A percentile compares a stretch with the other conserved stretches of the same genome.
Evolutionary conservation across 1,284 basidiomycete species (phyloP).

Genomic region (Meira nashicola): DNA sequence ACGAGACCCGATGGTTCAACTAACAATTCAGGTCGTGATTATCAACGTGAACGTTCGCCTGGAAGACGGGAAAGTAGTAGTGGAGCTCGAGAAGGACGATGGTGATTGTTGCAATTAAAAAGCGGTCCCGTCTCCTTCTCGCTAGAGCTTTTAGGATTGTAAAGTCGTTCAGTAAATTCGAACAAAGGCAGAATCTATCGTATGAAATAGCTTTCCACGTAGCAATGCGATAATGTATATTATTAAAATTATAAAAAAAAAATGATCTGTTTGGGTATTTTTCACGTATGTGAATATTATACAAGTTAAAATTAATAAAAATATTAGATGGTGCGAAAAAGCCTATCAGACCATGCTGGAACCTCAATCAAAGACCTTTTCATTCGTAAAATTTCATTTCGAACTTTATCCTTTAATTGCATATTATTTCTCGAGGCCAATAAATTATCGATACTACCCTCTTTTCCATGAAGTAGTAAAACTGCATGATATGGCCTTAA

Average conservation of each 20-base stretch:
- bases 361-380: constrained; percentile 18
- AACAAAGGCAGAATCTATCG: background rate
- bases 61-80: background rate
- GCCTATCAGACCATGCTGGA: background rate
- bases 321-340: background rate
- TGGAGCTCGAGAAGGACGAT: background rate
- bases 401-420: constrained; percentile 41
- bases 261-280: background rate
- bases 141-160: too few species aligned
- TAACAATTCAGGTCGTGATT: constrained; percentile 4
- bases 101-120: background rate
- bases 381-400: constrained; percentile 36
- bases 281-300: too few species aligned
- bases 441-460: constrained; percentile 15
- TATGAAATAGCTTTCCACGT: background rate
- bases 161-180: too few species aligned
- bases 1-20: background rate
- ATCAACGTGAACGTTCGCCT: background rate
- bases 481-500: constrained; percentile 19
- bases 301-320: background rate
- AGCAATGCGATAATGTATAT: background rate
- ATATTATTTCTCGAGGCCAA: constrained; percentile 37
- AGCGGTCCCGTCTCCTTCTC: too few species aligned
- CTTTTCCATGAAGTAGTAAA: constrained; percentile 23
- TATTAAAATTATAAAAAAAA: background rate